Evolutionary conservation across 2,329 filamentous ascomycete genomes (phyloP).

Genomic region (Stemphylium vesicarium): DNA sequence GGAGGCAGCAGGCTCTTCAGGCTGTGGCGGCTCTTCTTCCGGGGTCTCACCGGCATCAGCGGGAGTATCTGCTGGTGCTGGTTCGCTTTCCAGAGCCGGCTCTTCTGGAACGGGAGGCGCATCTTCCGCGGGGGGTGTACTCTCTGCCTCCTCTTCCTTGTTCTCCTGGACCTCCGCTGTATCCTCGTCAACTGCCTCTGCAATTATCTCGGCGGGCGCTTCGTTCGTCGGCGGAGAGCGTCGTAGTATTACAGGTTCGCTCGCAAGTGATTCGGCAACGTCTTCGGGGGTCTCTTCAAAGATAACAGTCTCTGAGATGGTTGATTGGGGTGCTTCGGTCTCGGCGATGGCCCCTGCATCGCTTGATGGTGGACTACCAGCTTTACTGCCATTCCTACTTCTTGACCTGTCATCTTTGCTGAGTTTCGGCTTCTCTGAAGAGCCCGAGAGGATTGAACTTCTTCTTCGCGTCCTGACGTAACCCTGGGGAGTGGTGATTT

Average conservation of each 20-base stretch:
- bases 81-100: slow-evolving; percentile 1
- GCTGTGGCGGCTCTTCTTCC: background rate
- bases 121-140: background rate
- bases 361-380: slow-evolving; percentile 10
- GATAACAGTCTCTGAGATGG: slow-evolving; percentile 17
- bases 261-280: slow-evolving; percentile 2
- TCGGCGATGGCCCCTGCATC: slow-evolving; percentile 3
- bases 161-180: background rate
- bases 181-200: background rate
- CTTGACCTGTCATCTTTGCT: slow-evolving; percentile 37
- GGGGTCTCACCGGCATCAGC: slow-evolving; percentile 3
- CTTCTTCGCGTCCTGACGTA: slow-evolving; percentile 31
- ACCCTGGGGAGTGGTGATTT: slow-evolving; percentile 18
- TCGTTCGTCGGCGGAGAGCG: slow-evolving; percentile 9
- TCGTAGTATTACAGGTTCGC: background rate
- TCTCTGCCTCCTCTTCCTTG: background rate
- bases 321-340: slow-evolving; percentile 11
- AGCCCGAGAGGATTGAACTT: slow-evolving; percentile 25
- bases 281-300: slow-evolving; percentile 14
- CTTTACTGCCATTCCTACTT: slow-evolving; percentile 34
- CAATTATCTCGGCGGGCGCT: background rate
- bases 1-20: background rate
- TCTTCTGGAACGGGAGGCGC: background rate
- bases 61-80: background rate
- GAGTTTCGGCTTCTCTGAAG: slow-evolving; percentile 32